Conservation (phyloP, 2,329 filamentous ascomycete genomes). For the Fusarium redolens region DNA sequence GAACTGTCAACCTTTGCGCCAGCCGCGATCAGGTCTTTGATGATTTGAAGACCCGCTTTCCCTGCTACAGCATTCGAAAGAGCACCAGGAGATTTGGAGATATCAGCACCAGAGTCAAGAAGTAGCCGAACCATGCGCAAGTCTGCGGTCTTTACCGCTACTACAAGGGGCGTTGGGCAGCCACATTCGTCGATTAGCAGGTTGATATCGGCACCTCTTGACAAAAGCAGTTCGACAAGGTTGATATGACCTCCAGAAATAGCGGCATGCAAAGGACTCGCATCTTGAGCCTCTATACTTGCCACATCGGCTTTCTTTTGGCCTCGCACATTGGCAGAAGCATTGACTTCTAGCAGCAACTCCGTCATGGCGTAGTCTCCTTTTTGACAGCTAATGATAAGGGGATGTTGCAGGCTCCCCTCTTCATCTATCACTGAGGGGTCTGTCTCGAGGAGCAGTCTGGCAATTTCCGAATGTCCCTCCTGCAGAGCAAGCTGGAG, state of each 20-base stretch:
- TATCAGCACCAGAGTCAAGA: not conserved
- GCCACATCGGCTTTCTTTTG: not conserved
- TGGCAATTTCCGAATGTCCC: not conserved
- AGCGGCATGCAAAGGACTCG: conserved; percentile 8
- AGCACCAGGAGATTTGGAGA: not conserved
- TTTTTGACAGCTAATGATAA: not conserved
- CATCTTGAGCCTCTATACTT: not conserved
- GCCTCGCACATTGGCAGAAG: not conserved
- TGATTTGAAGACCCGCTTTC: not conserved
- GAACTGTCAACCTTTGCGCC: not conserved
- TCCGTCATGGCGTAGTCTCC: not conserved
- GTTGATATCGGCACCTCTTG: not conserved
- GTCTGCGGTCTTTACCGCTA: not conserved
- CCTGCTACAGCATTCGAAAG: not conserved
- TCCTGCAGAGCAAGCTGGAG: not conserved
- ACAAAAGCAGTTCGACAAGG: conserved; percentile 1
- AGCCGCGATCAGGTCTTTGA: not conserved
- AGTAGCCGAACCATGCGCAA: not conserved
- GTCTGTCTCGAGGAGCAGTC: not conserved
- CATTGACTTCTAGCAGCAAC: not conserved
- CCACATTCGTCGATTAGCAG: not conserved
- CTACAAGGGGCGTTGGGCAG: not conserved
- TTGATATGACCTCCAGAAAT: not conserved
- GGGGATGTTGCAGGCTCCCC: not conserved
- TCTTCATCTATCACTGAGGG: not conserved